These are phyloP conservation scores for Argentina anserina DNA, from an alignment of 306 rosid species.

Conservation along the genomic window DNA sequence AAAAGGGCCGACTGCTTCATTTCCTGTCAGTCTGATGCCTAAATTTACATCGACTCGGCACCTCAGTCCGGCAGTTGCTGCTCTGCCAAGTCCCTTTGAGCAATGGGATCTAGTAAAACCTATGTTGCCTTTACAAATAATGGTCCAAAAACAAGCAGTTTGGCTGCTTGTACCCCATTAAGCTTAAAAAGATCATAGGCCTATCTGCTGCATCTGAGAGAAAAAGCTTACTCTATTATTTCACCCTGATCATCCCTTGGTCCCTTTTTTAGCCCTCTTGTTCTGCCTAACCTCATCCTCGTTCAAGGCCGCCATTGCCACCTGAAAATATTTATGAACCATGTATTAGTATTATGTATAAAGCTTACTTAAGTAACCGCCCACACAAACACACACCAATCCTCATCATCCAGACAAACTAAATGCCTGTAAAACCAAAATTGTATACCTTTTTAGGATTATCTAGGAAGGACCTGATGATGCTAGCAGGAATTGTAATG, in stretches of 20 bases:
- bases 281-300: constrained; percentile 20
- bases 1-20: not conserved
- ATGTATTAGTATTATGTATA: not conserved
- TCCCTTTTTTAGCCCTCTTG: constrained; percentile 16
- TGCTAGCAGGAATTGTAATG: constrained; percentile 4
- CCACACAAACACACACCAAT: not conserved
- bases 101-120: not conserved
- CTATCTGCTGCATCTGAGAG: not conserved
- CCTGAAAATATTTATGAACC: constrained; percentile 2
- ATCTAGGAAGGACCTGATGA: constrained; percentile 6
- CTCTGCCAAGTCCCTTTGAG: not conserved
- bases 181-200: not conserved
- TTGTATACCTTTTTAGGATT: constrained; percentile 18
- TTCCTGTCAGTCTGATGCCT: constrained; percentile 10
- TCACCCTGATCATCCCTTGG: not conserved
- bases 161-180: not conserved
- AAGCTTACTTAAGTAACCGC: not conserved
- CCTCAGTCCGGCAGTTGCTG: constrained; percentile 2
- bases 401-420: not conserved
- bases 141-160: not conserved
- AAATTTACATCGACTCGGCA: not conserved
- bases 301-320: constrained; percentile 13
- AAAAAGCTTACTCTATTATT: not conserved
- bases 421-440: not conserved
- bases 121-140: not conserved